Percentiles rank a stretch among this genome's conserved stretches.
Evolutionary conservation across 164 flowering plant species (phyloP).

Genomic region (Piper betle): DNA sequence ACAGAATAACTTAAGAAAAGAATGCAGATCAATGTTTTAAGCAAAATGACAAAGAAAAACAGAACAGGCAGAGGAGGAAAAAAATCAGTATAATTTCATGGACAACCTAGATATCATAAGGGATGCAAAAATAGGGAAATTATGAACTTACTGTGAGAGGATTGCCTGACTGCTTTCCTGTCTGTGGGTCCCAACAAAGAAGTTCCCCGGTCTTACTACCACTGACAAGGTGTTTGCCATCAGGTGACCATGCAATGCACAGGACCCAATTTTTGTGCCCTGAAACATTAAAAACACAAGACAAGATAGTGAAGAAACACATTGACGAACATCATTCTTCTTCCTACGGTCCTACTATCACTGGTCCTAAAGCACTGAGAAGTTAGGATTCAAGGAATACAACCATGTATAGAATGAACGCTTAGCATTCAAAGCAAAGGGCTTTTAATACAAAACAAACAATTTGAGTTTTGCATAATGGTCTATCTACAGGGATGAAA

Average conservation of each 20-base stretch:
- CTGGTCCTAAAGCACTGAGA: too few relatives aligned
- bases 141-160: slow-evolving; percentile 43
- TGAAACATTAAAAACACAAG: slow-evolving; percentile 11
- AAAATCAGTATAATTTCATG: too few relatives aligned
- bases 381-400: too few relatives aligned
- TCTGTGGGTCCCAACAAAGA: slow-evolving; percentile 75
- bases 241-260: slow-evolving; percentile 97
- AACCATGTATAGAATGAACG: too few relatives aligned
- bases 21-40: too few relatives aligned
- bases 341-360: background rate
- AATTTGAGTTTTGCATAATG: too few relatives aligned
- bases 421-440: too few relatives aligned
- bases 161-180: slow-evolving; percentile 73
- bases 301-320: background rate
- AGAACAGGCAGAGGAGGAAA: too few relatives aligned
- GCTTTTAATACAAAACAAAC: too few relatives aligned
- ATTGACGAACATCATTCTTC: background rate
- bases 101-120: too few relatives aligned
- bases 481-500: background rate
- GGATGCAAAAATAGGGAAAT: too few relatives aligned
- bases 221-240: slow-evolving; percentile 89
- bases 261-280: slow-evolving; percentile 99
- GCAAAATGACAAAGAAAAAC: too few relatives aligned
- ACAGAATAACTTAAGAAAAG: background rate
- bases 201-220: slow-evolving; percentile 93